Evolutionary conservation across 768 basidiomycete species (phyloP).

Genomic region (Mycena crocata): DNA sequence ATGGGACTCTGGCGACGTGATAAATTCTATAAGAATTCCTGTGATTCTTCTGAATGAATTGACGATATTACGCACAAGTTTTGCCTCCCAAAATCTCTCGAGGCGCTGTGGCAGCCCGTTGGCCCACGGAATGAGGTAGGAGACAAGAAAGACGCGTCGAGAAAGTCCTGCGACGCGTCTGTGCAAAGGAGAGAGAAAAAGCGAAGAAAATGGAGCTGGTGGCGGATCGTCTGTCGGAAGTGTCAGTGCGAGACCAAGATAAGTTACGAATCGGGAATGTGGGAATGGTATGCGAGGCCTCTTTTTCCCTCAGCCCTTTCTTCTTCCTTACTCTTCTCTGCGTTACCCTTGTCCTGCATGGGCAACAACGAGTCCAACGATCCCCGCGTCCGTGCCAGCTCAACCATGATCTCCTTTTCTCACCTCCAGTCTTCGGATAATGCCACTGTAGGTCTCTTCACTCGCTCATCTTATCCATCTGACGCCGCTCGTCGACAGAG

Average conservation of each 20-base stretch:
- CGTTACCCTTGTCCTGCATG: slow-evolving; percentile 15
- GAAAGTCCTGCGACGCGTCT: too few species aligned
- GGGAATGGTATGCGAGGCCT: neutral
- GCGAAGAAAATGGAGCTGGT: neutral
- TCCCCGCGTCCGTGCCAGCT: neutral
- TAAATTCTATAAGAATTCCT: slow-evolving; percentile 14
- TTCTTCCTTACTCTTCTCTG: neutral
- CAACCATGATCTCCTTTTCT: neutral
- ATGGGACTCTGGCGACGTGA: slow-evolving; percentile 23
- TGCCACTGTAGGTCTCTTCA: neutral
- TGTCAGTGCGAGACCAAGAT: neutral
- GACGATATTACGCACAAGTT: neutral
- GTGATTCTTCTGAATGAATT: slow-evolving; percentile 7
- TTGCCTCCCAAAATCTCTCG: neutral
- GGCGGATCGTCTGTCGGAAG: slow-evolving; percentile 9
- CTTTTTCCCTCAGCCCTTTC: neutral
- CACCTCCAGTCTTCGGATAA: neutral
- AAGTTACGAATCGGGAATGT: slow-evolving; percentile 3
- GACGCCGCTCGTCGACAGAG: slow-evolving; percentile 8
- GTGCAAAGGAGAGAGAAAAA: too few species aligned
- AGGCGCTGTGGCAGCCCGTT: neutral
- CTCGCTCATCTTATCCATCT: neutral
- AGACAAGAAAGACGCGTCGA: slow-evolving; percentile 11
- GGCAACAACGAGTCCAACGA: slow-evolving; percentile 30
- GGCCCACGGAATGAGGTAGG: too few species aligned